Evolutionary conservation across 2,329 filamentous ascomycete genomes (phyloP), one percentile per base, ranked within the genome.

Genomic region (Davidsoniella neocaledoniae): DNA sequence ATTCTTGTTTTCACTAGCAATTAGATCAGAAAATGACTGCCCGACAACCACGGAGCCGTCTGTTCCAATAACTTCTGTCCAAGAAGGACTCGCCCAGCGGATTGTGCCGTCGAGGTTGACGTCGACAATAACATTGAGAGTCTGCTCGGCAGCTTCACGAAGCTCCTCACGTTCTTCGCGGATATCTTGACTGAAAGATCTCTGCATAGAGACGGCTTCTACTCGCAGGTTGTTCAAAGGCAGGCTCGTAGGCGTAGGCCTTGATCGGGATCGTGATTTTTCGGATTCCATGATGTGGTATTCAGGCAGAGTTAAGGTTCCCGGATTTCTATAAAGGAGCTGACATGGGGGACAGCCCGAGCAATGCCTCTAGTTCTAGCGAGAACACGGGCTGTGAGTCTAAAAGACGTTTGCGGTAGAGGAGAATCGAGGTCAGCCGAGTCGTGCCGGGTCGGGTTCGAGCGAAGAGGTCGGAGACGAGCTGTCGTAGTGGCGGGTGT

Each of bases 21-120:
- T 75, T 46, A 95, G 66, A 50, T 94, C 83, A 50, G 83, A 74
- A 55, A 98, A 87, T 54, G 79, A 73, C 56, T 77, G 80, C 52
- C 86, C 86, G 57, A 83, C 74, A 46, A 95, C 78, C 6, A 76
- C 73, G 41, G 83, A 79, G 38, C 81, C 74, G 42, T 76, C 68
- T 3, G 84, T 90, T 52, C 91, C 91, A 54, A 96, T 82, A 46
- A 98, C 83, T 59, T 96, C 87, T 54, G 78, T 77, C 91, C 91
- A 98, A 14, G 90, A 95, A 10, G 88, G 86, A 63, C 90, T 96
- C 58, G 94, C 88, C 86, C 91, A 98, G 66, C 87, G 83, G 59
- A 98, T 83, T 54, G 79, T 83, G 56, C 86, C 86, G 61, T 95
- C 84, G 50, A 96, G 74, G 60, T 87, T 86, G 56, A 98, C 73